A percentile compares a stretch with the other conserved stretches of the same genome.
phyloP scores from a whole-genome alignment of 176 grass and related monocot genomes.

The Bonia amplexicaulis region DNA sequence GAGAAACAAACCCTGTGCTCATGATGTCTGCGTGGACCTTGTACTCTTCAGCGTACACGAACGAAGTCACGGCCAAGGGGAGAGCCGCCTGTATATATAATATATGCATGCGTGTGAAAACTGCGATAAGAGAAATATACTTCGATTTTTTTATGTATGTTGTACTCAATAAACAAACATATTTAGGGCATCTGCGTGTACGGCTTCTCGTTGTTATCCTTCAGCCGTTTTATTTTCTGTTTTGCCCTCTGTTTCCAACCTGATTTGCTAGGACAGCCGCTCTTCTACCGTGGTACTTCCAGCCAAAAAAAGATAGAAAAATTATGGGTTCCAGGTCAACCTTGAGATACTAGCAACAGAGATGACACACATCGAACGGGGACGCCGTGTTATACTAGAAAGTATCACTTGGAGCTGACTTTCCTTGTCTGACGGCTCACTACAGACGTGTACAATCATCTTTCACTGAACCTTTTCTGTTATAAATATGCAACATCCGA shows the following conservation, averaged over 20 bases:
- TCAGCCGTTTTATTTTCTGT: background rate
- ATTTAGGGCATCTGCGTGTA: background rate
- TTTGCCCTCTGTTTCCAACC: background rate
- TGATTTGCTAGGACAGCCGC: background rate
- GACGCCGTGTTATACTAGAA: background rate
- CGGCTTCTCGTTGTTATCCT: background rate
- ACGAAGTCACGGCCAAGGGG: slow-evolving; percentile 70
- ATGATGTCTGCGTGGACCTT: slow-evolving; percentile 86
- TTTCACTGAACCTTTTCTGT: background rate
- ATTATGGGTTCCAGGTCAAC: background rate
- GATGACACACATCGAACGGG: background rate
- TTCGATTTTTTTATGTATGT: background rate
- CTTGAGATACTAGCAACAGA: background rate
- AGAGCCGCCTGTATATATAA: slow-evolving; percentile 50
- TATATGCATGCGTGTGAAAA: background rate
- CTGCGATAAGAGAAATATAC: background rate
- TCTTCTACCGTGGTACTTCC: background rate
- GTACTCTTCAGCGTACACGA: slow-evolving; percentile 92
- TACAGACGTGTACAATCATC: background rate
- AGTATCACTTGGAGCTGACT: background rate
- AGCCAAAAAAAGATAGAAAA: background rate
- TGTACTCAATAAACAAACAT: too few species aligned
- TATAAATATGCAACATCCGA: background rate
- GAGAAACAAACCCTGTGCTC: slow-evolving; percentile 69
- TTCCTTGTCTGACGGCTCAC: background rate